A percentile compares a stretch with the other conserved stretches of the same genome.
phyloP scores from a whole-genome alignment of 768 basidiomycete species.

The Pleurotus salmoneostramineus region DNA sequence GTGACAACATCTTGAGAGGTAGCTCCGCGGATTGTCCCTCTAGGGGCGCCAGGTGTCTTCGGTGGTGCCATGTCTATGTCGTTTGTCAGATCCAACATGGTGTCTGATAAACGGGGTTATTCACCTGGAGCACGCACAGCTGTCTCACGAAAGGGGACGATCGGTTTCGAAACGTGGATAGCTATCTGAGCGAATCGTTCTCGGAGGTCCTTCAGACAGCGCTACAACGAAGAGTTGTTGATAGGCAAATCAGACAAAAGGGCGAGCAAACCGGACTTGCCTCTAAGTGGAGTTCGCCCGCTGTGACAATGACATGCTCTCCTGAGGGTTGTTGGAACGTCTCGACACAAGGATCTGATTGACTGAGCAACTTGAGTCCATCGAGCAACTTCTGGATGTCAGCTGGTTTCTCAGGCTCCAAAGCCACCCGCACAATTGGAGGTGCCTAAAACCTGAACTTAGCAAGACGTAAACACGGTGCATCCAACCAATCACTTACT shows the following conservation, averaged over 20 bases:
- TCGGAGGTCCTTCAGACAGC: slow-evolving; percentile 93
- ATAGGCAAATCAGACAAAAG: not conserved
- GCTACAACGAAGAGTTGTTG: slow-evolving; percentile 37
- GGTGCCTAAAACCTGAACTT: slow-evolving; percentile 44
- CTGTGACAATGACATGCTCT: slow-evolving; percentile 94
- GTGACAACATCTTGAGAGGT: slow-evolving; percentile 69
- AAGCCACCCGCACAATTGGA: slow-evolving; percentile 92
- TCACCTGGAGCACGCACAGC: slow-evolving; percentile 75
- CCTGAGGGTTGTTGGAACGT: slow-evolving; percentile 97
- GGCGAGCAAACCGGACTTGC: slow-evolving; percentile 32
- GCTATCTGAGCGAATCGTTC: slow-evolving; percentile 93
- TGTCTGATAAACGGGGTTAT: not conserved
- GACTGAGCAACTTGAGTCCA: slow-evolving; percentile 85
- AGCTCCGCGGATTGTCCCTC: slow-evolving; percentile 75
- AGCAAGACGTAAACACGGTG: not conserved
- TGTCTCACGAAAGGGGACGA: slow-evolving; percentile 97
- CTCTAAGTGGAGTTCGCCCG: slow-evolving; percentile 95
- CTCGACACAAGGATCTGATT: slow-evolving; percentile 96
- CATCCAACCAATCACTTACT: slow-evolving; percentile 33
- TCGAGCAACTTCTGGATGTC: slow-evolving; percentile 88
- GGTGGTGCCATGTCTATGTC: slow-evolving; percentile 85
- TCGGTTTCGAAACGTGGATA: slow-evolving; percentile 91
- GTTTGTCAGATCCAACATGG: not conserved
- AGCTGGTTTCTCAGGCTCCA: slow-evolving; percentile 78
- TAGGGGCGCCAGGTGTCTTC: slow-evolving; percentile 62